Base-by-base conservation (phyloP, 176 grass and related monocot species). In the Rhipidocladum racemiflorum region DNA sequence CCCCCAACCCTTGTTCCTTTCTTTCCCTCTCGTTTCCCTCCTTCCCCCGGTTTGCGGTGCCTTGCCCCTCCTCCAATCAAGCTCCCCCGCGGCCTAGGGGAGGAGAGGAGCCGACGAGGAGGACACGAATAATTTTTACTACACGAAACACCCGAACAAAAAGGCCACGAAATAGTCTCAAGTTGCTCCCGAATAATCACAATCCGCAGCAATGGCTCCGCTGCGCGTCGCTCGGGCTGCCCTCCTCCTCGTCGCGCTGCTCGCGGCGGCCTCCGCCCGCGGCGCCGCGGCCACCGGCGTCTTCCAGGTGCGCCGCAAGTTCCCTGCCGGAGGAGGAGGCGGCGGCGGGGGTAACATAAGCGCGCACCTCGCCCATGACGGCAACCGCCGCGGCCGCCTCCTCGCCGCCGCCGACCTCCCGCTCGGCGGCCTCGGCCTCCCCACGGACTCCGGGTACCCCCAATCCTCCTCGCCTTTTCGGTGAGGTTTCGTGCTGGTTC, bases 301-400 rank as follows among this genome's bases (percentile, higher is more conserved):
- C 63, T 92, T 98, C 42, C 65, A 68, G 54, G 92, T 95, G 81
- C 92, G 84, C 65, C 88, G 88, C 82, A 98, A 93, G 85, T 95
- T 95, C 84, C 45, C n/a, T 69, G 42, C 65, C 72, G 81, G 2
- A 20, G 86, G 63, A 10, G 32, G 42, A 30, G 30, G 30, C 30
- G 30, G 30, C 1, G 61, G 32, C 0, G 50, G 24, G 25, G 71
- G 43, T 24, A 45, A 21, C 0, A 34, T 34, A 3, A 34, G 3
- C 32, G 32, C 32, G 32, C 83, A 61, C 74, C 85, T 82, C 49
- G 84, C 30, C 50, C 92, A 98, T 61, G 95, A 98, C 65, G 60
- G 3, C 0, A 59, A 76, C 69, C 88, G 92, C 40, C 90, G 82
- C 60, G 86, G 84, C 15, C 86, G 92, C 36, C 42, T 76, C 46